Evolutionary conservation across 768 basidiomycete species (phyloP).

Genomic region (Lactarius indigo): DNA sequence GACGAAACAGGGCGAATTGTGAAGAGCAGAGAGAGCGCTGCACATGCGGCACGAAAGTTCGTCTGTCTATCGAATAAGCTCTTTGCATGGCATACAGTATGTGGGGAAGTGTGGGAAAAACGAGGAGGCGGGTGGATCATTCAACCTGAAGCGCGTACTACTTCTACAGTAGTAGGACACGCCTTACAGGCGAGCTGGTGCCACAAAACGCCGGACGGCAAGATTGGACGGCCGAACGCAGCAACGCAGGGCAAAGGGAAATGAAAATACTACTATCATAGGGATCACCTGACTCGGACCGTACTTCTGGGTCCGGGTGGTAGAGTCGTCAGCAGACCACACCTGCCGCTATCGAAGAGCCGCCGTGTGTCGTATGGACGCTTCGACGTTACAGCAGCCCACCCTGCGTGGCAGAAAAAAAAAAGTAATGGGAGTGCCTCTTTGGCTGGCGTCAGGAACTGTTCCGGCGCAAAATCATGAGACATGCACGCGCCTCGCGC

Average conservation of each 20-base stretch:
- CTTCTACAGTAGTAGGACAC: background rate
- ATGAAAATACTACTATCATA: background rate
- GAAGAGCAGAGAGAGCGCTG: background rate
- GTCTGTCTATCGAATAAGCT: background rate
- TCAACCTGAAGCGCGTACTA: background rate
- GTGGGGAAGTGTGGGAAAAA: slow-evolving; percentile 16
- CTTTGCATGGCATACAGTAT: background rate
- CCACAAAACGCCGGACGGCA: background rate
- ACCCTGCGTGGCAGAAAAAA: background rate
- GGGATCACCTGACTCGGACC: slow-evolving; percentile 1
- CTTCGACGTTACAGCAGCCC: slow-evolving; percentile 3
- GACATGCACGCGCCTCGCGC: slow-evolving; percentile 15
- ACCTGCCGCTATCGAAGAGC: background rate
- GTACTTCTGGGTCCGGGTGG: background rate
- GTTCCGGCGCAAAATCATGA: slow-evolving; percentile 7
- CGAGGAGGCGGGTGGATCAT: background rate
- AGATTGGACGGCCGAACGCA: background rate
- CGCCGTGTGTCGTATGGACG: background rate
- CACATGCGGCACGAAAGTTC: background rate
- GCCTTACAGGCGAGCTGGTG: background rate
- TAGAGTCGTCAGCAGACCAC: background rate
- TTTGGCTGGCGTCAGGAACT: slow-evolving; percentile 1
- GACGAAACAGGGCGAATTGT: background rate
- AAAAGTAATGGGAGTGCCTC: slow-evolving; percentile 9
- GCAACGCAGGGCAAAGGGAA: background rate